Evolutionary conservation across 164 flowering plant genomes (phyloP).

Genomic region (Euptelea pleiosperma): DNA sequence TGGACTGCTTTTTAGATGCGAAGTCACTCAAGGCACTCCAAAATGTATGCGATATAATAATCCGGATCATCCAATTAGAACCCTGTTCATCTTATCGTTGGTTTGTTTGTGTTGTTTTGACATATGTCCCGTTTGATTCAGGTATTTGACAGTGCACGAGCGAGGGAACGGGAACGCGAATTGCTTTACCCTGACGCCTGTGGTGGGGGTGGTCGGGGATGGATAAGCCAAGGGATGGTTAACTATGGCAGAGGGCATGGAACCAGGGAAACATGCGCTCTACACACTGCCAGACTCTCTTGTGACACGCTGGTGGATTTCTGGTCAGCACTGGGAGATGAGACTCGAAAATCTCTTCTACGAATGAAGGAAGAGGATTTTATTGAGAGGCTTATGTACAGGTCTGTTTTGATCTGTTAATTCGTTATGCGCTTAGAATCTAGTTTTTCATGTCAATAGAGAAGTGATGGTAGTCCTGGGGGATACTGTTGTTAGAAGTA

Average conservation of each 20-base stretch:
- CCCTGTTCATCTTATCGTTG: not conserved
- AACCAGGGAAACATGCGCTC: constrained; percentile 91
- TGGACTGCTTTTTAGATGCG: constrained; percentile 72
- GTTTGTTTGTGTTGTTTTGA: constrained; percentile 7
- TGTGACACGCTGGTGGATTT: constrained; percentile 94
- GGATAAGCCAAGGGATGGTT: constrained; percentile 91
- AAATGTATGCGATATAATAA: constrained; percentile 46
- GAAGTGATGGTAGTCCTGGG: not conserved
- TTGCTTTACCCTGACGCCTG: constrained; percentile 98
- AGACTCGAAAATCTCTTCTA: constrained; percentile 79
- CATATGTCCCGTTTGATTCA: constrained; percentile 26
- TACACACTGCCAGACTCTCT: constrained; percentile 93
- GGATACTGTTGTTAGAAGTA: not conserved
- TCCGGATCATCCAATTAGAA: not conserved
- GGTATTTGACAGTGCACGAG: constrained; percentile 95
- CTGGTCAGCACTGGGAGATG: constrained; percentile 96
- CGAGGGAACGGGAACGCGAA: constrained; percentile 89
- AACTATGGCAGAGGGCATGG: constrained; percentile 94
- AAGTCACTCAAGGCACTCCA: constrained; percentile 83
- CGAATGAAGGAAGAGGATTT: constrained; percentile 99
- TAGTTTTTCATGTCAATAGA: not conserved
- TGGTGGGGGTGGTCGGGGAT: constrained; percentile 97
- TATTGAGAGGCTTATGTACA: constrained; percentile 94
- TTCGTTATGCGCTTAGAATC: not conserved
- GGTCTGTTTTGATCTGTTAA: constrained; percentile 45